Base-by-base conservation (phyloP, 2,329 filamentous ascomycete genomes). In the Alternaria metachromatica region DNA sequence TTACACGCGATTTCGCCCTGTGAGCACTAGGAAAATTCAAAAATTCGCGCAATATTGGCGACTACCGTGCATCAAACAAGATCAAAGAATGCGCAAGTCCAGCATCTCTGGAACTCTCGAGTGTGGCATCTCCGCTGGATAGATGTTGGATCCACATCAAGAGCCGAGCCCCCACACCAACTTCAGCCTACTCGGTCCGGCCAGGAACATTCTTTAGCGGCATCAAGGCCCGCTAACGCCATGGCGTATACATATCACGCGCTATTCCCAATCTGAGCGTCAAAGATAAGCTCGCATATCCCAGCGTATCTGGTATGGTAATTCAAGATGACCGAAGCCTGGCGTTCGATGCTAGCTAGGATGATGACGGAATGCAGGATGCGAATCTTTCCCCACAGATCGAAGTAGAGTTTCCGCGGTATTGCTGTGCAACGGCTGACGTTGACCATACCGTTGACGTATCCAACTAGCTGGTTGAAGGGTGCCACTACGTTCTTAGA, bases 201-300 rank as follows among this genome's bases (percentile, higher is more conserved):
- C 67, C 57, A 71, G 63, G 62, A 68, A 68, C 64, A 46, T 26
- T 21, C 25, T n/a, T 44, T 66, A 61, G 61, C 56, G 18, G 43
- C 55, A 64, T 61, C 41, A 37, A 23, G 51, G 33, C 61, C 55
- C 46, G 60, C 51, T 53, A 26, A 48, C 46, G 46, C 50, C 37
- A 45, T 68, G 23, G 58, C 59, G 37, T 62, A 67, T 63, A 41
- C 30, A 30, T 56, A 63, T 68, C 46, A 33, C 33, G 57, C 72
- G 64, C 75, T 75, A 77, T 55, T 21, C 72, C 67, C 54, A 55
- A 67, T 74, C 58, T 58, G 55, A 26, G 67, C 43, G 51, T 54
- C 30, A 72, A 67, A 78, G 77, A 79, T 79, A 79, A 79, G 76
- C 71, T 68, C 69, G 76, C 75, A 77, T 76, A 71, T 41, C 37